A percentile compares a stretch with the other conserved stretches of the same genome.
phyloP scores from a whole-genome alignment of 805 yeast species.

The Barnettozyma californica region DNA sequence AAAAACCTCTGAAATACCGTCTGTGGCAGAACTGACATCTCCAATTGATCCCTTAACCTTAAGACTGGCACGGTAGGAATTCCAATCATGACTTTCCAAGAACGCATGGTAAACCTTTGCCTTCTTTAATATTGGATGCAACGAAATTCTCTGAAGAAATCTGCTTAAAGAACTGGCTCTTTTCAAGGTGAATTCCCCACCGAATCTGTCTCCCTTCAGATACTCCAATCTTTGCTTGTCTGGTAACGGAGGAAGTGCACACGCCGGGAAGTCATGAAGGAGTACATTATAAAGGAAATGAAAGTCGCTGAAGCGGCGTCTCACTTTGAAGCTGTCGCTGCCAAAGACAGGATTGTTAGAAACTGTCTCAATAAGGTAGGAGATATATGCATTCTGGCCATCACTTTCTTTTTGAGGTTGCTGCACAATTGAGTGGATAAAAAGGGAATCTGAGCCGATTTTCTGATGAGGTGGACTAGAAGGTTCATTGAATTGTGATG shows the following conservation, averaged over 20 bases:
- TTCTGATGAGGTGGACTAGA: not conserved
- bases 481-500: not conserved
- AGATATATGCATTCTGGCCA: slow-evolving; percentile 69
- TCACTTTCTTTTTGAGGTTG: slow-evolving; percentile 69
- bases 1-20: slow-evolving; percentile 82
- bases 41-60: slow-evolving; percentile 28
- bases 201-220: slow-evolving; percentile 88
- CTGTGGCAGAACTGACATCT: slow-evolving; percentile 30
- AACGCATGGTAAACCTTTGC: slow-evolving; percentile 69
- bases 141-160: slow-evolving; percentile 65
- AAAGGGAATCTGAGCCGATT: slow-evolving; percentile 12
- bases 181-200: slow-evolving; percentile 75
- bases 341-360: slow-evolving; percentile 59
- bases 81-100: slow-evolving; percentile 71
- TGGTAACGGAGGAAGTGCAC: slow-evolving; percentile 90
- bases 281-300: slow-evolving; percentile 71
- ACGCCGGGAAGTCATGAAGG: slow-evolving; percentile 73
- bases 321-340: slow-evolving; percentile 39
- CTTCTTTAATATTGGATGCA: slow-evolving; percentile 66
- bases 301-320: slow-evolving; percentile 87
- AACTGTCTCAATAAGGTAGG: slow-evolving; percentile 61
- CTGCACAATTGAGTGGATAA: slow-evolving; percentile 39
- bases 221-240: slow-evolving; percentile 89
- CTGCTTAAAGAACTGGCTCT: slow-evolving; percentile 76
- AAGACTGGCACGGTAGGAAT: slow-evolving; percentile 54